phyloP scores from a whole-genome alignment of 2,329 filamentous ascomycete species.

The Aspergillus sp. region DNA sequence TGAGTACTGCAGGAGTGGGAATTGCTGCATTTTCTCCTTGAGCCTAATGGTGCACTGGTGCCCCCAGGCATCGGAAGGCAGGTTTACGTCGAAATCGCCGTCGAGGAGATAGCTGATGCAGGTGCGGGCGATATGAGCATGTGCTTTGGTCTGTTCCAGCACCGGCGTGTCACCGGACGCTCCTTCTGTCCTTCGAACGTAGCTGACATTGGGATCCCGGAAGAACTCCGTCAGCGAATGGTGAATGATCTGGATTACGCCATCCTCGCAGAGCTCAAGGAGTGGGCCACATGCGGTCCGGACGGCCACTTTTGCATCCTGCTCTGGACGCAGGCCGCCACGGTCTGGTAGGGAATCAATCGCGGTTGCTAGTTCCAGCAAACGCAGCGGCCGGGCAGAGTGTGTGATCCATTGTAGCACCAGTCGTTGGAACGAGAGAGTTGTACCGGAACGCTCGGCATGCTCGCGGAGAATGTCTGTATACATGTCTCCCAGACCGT shows the following conservation, averaged over 20 bases:
- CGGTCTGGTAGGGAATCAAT: conserved; percentile 7
- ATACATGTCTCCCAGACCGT: conserved; percentile 42
- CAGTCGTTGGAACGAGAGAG: conserved; percentile 31
- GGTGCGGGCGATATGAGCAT: not conserved
- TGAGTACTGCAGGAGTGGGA: conserved; percentile 9
- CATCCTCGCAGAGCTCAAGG: conserved; percentile 46
- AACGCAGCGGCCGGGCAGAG: conserved; percentile 39
- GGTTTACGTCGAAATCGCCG: not conserved
- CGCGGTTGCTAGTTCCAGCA: conserved; percentile 41
- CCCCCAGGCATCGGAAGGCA: not conserved
- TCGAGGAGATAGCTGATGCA: conserved; percentile 3
- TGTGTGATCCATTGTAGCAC: conserved; percentile 45
- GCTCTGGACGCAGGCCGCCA: not conserved
- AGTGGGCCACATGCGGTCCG: conserved; percentile 40
- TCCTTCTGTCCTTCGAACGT: too few species aligned
- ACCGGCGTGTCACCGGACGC: not conserved
- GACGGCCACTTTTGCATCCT: conserved; percentile 34
- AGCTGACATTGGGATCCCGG: conserved; percentile 10
- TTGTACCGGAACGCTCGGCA: conserved; percentile 28
- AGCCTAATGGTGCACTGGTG: not conserved
- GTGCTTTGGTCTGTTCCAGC: not conserved
- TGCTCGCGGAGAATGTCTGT: conserved; percentile 36
- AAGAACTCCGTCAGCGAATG: conserved; percentile 51
- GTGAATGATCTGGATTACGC: conserved; percentile 46
- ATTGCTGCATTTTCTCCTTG: not conserved